Base-by-base conservation (phyloP, 1,139 yeast genomes). In the Geotrichum phurueaensis region DNA sequence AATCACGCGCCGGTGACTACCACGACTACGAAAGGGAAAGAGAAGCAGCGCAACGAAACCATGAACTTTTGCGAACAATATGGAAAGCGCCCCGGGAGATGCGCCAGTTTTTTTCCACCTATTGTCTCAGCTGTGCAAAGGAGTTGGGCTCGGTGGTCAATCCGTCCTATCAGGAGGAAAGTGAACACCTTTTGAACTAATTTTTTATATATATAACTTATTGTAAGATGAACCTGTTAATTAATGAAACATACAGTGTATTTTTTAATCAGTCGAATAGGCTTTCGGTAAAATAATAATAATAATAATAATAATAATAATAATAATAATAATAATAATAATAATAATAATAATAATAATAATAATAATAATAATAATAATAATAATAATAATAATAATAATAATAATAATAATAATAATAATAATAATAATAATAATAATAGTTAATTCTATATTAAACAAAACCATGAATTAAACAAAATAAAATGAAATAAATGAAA, bases 41-140 rank as follows among this genome's bases (percentile, higher is more conserved):
- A 53, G 22, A 49, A 52, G 27, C 23, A 5, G 31, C 31, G 9
- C 31, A 27, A 27, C 5, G 31, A 27, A 27, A 27, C 9, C 9
- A 27, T 15, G 20, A 33, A 3, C 47, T 55, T 13, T 23, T 54
- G 33, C 48, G 52, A 3, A 9, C 52, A 6, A 15, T 59, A 9
- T 29, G 53, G 22, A 23, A 31, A 9, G 31, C 56, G 27, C 33
- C 55, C 9, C 13, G 22, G 43, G 61, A 59, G 52, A 51, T 52
- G 56, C 51, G 54, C 29, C 56, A 52, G 22, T 43, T 23, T 29
- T 29, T 59, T n/a, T 50, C 53, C 10, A 55, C 20, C 13, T 59
- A 59, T 22, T 59, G 61, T 36, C 18, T 43, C 15, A 59, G 61
- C 48, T 59, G 61, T 25, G 47, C 57, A 29, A 49, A 54, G 15